phyloP scores from a whole-genome alignment of 2,329 filamentous ascomycete species.

The Hirsutella minnesotensis region DNA sequence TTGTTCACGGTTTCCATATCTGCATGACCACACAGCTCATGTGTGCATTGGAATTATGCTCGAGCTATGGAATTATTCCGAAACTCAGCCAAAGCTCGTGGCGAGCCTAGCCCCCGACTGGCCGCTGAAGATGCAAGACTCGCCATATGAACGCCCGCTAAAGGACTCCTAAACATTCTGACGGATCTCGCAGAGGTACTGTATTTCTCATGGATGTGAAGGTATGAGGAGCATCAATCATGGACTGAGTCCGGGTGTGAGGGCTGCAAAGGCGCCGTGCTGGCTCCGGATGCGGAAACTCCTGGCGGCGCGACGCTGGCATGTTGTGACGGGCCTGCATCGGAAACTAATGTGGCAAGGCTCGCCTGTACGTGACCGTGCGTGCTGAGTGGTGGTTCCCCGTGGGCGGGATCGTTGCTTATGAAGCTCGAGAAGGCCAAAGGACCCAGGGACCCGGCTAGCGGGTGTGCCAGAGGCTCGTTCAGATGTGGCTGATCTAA shows the following conservation, averaged over 20 bases:
- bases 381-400: conserved; percentile 7
- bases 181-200: no score
- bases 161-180: no score
- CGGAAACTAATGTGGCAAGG: conserved; percentile 14
- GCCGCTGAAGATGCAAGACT: no score
- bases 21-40: no score
- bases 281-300: conserved; percentile 17
- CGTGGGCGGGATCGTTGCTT: conserved; percentile 14
- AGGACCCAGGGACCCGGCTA: background rate
- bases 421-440: conserved; percentile 16
- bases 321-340: conserved; percentile 9
- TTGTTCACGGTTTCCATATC: no score
- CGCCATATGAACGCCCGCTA: no score
- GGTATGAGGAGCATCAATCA: background rate
- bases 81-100: no score
- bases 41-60: no score
- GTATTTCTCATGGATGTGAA: no score
- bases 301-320: conserved; percentile 12
- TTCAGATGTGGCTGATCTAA: conserved; percentile 12
- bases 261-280: conserved; percentile 24
- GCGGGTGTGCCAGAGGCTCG: conserved; percentile 6
- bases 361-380: conserved; percentile 16
- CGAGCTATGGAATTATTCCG: no score
- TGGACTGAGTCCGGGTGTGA: conserved; percentile 4
- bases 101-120: no score